Percentiles rank a stretch among this genome's conserved stretches.
These are phyloP conservation scores for Didymella exigua DNA, from an alignment of 2,329 filamentous ascomycete species.

Conservation along the genomic window DNA sequence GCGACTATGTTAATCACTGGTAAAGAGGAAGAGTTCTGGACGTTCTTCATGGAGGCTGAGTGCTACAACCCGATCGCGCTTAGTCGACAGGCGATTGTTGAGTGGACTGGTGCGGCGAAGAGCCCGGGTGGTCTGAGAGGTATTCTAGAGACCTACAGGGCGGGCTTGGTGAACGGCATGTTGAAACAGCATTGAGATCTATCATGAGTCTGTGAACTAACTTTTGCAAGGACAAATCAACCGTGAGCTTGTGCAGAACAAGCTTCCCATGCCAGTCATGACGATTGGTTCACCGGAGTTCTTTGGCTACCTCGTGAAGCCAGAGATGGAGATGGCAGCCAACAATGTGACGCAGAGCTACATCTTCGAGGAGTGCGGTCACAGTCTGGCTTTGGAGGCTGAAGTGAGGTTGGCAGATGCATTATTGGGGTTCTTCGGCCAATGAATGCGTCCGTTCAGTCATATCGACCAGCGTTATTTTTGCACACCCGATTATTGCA, in stretches of 20 bases:
- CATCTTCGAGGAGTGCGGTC: conserved; percentile 45
- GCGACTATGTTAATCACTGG: conserved; percentile 47
- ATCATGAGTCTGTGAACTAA: not conserved
- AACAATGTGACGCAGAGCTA: conserved; percentile 37
- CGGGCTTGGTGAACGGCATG: conserved; percentile 39
- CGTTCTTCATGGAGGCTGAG: conserved; percentile 45
- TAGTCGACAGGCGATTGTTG: conserved; percentile 32
- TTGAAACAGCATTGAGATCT: not conserved
- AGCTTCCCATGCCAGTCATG: conserved; percentile 40
- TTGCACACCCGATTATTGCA: too few species aligned
- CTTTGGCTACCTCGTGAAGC: conserved; percentile 41
- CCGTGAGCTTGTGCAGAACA: conserved; percentile 32
- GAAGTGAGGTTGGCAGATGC: conserved; percentile 15
- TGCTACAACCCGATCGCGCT: conserved; percentile 45
- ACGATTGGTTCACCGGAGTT: conserved; percentile 46
- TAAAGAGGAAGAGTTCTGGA: conserved; percentile 45
- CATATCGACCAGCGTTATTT: too few species aligned
- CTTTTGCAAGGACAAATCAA: conserved; percentile 28
- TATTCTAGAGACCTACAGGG: conserved; percentile 44
- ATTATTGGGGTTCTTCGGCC: conserved; percentile 9
- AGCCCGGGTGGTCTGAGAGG: conserved; percentile 41
- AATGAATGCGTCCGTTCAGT: not conserved
- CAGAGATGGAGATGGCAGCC: conserved; percentile 38
- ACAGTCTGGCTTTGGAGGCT: conserved; percentile 38
- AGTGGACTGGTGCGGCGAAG: conserved; percentile 41